Conservation (phyloP, 2,329 filamentous ascomycete genomes). For the Ilyonectria mors-panacis region DNA sequence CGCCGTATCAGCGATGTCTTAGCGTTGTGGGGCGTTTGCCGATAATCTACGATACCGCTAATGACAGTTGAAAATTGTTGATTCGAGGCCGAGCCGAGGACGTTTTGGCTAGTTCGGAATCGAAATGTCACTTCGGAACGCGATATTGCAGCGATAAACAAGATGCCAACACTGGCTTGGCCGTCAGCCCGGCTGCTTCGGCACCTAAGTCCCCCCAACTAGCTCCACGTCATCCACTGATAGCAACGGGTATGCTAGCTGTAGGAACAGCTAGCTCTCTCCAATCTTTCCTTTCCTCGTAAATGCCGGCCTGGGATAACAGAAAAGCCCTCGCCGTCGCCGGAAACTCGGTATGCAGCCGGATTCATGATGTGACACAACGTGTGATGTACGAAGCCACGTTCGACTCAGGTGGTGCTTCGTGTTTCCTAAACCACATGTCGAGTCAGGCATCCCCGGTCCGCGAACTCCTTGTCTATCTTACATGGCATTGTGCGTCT, state of each 20-base stretch:
- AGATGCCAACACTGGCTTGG: background rate
- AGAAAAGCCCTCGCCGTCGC: background rate
- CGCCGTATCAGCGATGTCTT: background rate
- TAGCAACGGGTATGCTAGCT: conserved; percentile 9
- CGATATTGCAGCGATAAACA: background rate
- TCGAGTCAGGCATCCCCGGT: conserved; percentile 12
- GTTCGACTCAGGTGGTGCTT: background rate
- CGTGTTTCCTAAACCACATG: background rate
- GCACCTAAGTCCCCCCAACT: background rate
- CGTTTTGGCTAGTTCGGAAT: conserved; percentile 6
- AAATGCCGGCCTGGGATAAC: background rate
- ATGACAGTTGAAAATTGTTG: background rate
- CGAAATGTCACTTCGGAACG: conserved; percentile 5
- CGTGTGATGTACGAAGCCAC: background rate
- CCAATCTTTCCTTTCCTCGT: background rate
- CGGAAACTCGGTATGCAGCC: background rate
- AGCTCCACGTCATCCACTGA: conserved; percentile 13
- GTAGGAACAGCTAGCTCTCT: conserved; percentile 12
- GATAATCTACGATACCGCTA: background rate
- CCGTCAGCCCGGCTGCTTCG: conserved; percentile 1
- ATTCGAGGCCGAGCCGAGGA: background rate
- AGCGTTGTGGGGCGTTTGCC: background rate
- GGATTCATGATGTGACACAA: background rate
- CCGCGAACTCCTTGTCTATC: conserved; percentile 8
- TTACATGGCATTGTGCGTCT: conserved; percentile 11